Conservation (phyloP, 129 eudicot genomes). For the Flaveria ramosissima region DNA sequence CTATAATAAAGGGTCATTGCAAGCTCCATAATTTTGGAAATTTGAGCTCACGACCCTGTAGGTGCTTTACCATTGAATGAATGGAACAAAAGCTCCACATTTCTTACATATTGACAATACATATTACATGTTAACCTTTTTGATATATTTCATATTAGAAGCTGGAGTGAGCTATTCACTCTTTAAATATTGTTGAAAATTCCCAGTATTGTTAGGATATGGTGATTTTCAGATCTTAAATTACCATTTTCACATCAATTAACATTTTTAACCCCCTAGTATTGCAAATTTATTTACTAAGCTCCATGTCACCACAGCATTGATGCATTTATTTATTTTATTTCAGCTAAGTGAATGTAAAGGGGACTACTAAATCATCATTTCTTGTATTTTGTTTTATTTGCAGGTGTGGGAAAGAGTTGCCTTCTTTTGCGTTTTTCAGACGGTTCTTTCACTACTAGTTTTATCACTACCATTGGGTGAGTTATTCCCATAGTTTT, state of each 20-base stretch:
- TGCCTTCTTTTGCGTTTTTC: constrained; percentile 76
- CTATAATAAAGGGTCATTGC: constrained; percentile 11
- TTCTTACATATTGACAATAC: not conserved
- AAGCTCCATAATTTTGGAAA: constrained; percentile 5
- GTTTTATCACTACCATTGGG: constrained; percentile 78
- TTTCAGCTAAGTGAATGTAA: not conserved
- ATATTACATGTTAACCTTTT: not conserved
- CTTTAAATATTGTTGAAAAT: not conserved
- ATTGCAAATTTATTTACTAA: not conserved
- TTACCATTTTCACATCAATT: not conserved
- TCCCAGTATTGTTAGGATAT: not conserved
- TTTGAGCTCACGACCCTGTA: not conserved
- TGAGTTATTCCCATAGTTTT: constrained; percentile 31
- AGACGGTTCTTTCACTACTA: constrained; percentile 75
- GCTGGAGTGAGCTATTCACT: not conserved
- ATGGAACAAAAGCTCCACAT: not conserved
- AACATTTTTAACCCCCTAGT: constrained; percentile 1
- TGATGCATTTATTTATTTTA: not conserved
- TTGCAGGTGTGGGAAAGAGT: constrained; percentile 72
- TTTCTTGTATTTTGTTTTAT: constrained; percentile 16
- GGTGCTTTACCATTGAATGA: constrained; percentile 5
- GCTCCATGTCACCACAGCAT: constrained; percentile 1
- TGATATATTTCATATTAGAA: not conserved
- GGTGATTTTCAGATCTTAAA: not conserved
- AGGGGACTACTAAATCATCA: constrained; percentile 2